Evolutionary conservation across 192 early-diverging fungal species (phyloP).

Genomic region (Rhizophagus sp.): DNA sequence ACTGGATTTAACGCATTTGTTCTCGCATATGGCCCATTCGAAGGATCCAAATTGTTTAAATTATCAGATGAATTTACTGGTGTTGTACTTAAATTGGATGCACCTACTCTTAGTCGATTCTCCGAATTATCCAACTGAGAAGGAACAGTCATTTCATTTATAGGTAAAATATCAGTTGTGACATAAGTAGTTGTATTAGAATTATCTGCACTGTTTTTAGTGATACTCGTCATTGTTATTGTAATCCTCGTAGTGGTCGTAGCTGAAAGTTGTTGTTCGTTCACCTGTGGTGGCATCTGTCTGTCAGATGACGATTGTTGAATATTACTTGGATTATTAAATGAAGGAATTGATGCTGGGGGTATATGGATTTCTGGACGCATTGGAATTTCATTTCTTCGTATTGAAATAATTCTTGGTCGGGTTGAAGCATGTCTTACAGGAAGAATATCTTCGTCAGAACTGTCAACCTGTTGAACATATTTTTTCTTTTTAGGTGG

Average conservation of each 20-base stretch:
- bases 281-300: background rate
- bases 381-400: background rate
- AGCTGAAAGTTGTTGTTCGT: background rate
- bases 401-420: background rate
- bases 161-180: background rate
- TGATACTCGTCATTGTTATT: slow-evolving; percentile 4
- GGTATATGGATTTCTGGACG: slow-evolving; percentile 3
- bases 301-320: background rate
- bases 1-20: background rate
- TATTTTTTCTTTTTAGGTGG: background rate
- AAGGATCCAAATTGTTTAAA: background rate
- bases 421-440: background rate
- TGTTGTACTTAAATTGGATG: background rate
- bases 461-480: background rate
- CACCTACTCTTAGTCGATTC: background rate
- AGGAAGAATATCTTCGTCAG: background rate
- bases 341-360: background rate
- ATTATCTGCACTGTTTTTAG: background rate
- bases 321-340: background rate
- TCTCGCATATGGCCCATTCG: background rate
- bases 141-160: background rate
- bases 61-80: background rate
- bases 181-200: slow-evolving; percentile 12
- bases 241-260: background rate
- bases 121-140: background rate